Conservation (phyloP, 1,284 basidiomycete genomes). For the Cystobasidium pallidum region DNA sequence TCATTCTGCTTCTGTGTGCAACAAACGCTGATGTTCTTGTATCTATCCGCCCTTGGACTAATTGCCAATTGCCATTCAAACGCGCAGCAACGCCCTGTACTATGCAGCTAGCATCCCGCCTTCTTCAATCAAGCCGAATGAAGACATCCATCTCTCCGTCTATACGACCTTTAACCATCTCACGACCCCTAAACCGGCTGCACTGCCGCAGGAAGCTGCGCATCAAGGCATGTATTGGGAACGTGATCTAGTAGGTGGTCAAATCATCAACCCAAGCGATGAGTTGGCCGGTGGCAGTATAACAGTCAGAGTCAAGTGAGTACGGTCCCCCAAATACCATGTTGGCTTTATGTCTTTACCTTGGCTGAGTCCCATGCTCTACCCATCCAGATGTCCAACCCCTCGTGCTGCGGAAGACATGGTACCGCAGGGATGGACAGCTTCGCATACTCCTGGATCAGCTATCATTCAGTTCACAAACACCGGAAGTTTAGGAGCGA, state of each 20-base stretch:
- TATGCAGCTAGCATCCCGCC: slow-evolving; percentile 38
- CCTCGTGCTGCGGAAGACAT: slow-evolving; percentile 42
- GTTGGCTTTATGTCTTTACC: background rate
- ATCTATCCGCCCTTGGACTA: background rate
- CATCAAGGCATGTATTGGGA: slow-evolving; percentile 46
- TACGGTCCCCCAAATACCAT: slow-evolving; percentile 10
- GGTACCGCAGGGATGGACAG: slow-evolving; percentile 43
- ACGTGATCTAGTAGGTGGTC: slow-evolving; percentile 47
- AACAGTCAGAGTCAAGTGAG: slow-evolving; percentile 47
- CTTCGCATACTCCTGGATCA: slow-evolving; percentile 46
- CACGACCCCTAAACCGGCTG: slow-evolving; percentile 41
- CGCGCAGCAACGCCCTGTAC: slow-evolving; percentile 13
- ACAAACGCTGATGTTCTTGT: background rate
- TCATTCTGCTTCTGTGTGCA: background rate
- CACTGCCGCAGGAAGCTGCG: slow-evolving; percentile 50
- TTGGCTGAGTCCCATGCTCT: background rate
- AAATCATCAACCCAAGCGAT: slow-evolving; percentile 6
- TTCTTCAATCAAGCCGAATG: slow-evolving; percentile 3
- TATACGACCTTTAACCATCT: slow-evolving; percentile 45
- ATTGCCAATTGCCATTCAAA: background rate
- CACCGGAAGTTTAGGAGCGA: slow-evolving; percentile 20
- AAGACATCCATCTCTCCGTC: slow-evolving; percentile 43
- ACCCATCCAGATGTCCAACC: slow-evolving; percentile 11
- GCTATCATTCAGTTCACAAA: slow-evolving; percentile 48
- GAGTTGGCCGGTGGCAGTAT: slow-evolving; percentile 47